Base-by-base conservation (phyloP, 768 basidiomycete genomes). In the Trametopsis cervina region DNA sequence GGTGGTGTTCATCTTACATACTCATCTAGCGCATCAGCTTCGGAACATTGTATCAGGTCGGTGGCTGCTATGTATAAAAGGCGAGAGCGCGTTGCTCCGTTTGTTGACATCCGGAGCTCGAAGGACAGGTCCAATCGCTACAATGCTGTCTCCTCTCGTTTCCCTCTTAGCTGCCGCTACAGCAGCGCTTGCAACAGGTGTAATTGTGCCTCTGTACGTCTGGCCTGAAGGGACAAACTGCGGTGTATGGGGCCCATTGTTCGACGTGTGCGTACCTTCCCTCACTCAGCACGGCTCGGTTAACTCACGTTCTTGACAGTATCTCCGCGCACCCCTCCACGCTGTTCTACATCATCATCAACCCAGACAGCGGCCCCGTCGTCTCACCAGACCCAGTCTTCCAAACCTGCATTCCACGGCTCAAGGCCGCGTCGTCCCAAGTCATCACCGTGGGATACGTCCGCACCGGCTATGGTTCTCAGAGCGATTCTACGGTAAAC, bases 381-480 rank as follows among this genome's bases (percentile, higher is more conserved):
- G 47, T 45, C 0, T n/a, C 41, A n/a, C 65, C 66, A 5, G 63
- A 62, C 42, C 17, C 59, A 0, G 56, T 54, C 33, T 69, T 63
- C 45, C 65, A 66, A 49, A 40, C 54, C 3, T 67, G 68, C 49
- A 53, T 64, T 13, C 46, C 46, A 23, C 57, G 22, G 18, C 43
- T 54, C 51, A 60, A 21, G 53, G 52, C n/a, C n/a, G n/a, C n/a
- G 25, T 38, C 50, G 33, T 1, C 13, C 49, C 20, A 69, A 68
- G 63, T 64, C 40, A 58, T 57, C 23, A 47, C 63, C 4, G 33
- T 68, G 1, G 69, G 67, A 12, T 70, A 70, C 29, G 69, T 70
- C 1, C 40, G 37, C 1, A 66, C 65, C 4, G 54, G 55, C 6
- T 55, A 50, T 21, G 63, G 61, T 2, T 27, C 18, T 4, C 60